phyloP scores from a whole-genome alignment of 1,284 basidiomycete genomes.

The Puccinia novopanici region DNA sequence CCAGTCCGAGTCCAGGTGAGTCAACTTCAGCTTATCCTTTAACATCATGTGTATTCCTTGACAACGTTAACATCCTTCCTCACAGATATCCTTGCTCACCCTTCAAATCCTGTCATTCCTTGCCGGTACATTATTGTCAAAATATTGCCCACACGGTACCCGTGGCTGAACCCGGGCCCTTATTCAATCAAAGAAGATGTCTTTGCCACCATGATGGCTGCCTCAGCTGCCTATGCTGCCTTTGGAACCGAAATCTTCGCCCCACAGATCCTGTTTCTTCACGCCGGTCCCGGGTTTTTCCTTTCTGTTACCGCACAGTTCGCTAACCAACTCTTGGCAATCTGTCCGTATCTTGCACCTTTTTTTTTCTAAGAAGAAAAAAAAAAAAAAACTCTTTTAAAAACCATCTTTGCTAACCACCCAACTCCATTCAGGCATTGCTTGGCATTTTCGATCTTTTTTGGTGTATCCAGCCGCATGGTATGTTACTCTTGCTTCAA shows the following conservation, averaged over 20 bases:
- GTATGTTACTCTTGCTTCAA: slow-evolving; percentile 13
- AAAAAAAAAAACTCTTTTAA: background rate
- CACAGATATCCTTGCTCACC: slow-evolving; percentile 48
- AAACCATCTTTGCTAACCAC: background rate
- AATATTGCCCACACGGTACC: slow-evolving; percentile 28
- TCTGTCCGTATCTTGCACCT: slow-evolving; percentile 25
- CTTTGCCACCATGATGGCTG: slow-evolving; percentile 51
- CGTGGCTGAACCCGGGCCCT: slow-evolving; percentile 44
- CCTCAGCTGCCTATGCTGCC: slow-evolving; percentile 49
- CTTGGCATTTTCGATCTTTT: slow-evolving; percentile 46
- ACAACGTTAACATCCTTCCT: no score
- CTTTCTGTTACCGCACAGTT: slow-evolving; percentile 44
- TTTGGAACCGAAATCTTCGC: slow-evolving; percentile 51
- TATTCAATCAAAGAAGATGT: slow-evolving; percentile 51
- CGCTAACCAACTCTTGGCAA: slow-evolving; percentile 48
- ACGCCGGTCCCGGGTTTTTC: slow-evolving; percentile 20
- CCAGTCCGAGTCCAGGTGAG: slow-evolving; percentile 46
- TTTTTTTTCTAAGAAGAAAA: no score
- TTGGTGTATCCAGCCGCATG: slow-evolving; percentile 42
- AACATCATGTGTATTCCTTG: no score
- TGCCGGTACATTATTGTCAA: slow-evolving; percentile 45
- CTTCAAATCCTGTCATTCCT: slow-evolving; percentile 51
- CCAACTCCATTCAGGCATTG: slow-evolving; percentile 31
- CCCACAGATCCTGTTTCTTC: slow-evolving; percentile 49
- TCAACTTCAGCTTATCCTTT: background rate